Evolutionary conservation across 75 land plant genomes (phyloP).

Genomic region (Pinus taeda): DNA sequence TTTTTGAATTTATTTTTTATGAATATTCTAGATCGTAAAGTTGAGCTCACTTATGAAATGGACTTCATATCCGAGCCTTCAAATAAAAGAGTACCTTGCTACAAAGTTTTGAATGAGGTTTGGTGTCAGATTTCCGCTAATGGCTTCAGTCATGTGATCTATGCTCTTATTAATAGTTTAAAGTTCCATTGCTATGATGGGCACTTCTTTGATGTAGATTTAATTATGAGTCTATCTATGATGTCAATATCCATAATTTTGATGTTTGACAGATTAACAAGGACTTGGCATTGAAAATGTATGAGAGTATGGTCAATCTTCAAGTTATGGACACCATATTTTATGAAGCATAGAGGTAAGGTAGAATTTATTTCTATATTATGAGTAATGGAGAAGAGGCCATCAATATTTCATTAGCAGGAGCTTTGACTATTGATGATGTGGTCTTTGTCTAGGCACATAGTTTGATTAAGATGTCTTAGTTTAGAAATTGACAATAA

Average conservation of each 20-base stretch:
- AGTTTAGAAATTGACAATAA: too few species aligned
- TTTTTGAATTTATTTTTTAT: constrained; percentile 30
- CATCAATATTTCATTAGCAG: constrained; percentile 81
- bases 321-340: constrained; percentile 84
- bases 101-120: constrained; percentile 55
- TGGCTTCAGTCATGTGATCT: constrained; percentile 34
- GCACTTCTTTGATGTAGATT: not conserved
- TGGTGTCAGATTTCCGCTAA: constrained; percentile 33
- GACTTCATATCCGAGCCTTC: constrained; percentile 57
- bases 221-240: not conserved
- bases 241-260: not conserved
- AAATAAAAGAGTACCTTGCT: constrained; percentile 50
- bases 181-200: not conserved
- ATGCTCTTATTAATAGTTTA: not conserved
- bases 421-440: constrained; percentile 66
- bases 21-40: constrained; percentile 75
- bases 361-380: constrained; percentile 80
- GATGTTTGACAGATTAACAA: constrained; percentile 42
- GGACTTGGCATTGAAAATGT: constrained; percentile 69
- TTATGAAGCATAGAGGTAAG: constrained; percentile 93
- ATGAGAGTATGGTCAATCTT: constrained; percentile 69
- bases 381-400: constrained; percentile 88
- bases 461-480: not conserved
- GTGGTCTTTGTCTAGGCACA: constrained; percentile 74
- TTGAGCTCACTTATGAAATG: constrained; percentile 42